These are phyloP conservation scores for Lachnellula hyalina DNA, from an alignment of 2,329 filamentous ascomycete species.

Conservation along the genomic window DNA sequence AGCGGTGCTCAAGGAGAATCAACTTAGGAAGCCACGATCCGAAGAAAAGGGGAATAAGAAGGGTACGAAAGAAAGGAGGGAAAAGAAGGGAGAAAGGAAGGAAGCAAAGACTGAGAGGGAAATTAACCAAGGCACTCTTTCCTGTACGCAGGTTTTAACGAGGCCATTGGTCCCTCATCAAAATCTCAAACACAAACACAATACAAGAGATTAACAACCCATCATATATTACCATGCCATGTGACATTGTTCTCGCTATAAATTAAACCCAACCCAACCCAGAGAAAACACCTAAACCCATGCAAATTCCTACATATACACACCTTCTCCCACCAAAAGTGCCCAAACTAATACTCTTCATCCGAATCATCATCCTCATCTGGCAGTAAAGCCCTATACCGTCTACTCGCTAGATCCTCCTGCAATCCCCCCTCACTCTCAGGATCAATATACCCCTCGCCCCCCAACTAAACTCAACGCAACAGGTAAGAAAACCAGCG, in stretches of 20 bases:
- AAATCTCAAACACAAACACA: background rate
- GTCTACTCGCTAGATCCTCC: conserved; percentile 75
- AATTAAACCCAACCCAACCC: background rate
- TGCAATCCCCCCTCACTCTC: conserved; percentile 85
- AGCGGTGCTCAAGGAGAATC: background rate
- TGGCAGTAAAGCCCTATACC: conserved; percentile 71
- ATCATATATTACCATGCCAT: background rate
- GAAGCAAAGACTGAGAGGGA: background rate
- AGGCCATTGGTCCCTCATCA: background rate
- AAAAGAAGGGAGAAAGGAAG: background rate
- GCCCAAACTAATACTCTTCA: conserved; percentile 20
- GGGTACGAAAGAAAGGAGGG: background rate
- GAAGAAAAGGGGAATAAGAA: background rate
- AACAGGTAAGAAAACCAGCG: conserved; percentile 86
- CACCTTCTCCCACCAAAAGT: no score
- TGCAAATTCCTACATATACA: background rate
- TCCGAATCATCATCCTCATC: conserved; percentile 63
- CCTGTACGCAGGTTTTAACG: background rate
- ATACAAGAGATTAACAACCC: background rate
- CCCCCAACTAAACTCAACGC: conserved; percentile 82
- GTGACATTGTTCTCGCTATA: background rate
- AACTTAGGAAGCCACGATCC: background rate
- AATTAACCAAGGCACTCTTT: background rate
- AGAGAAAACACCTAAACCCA: background rate
- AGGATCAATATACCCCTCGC: conserved; percentile 80